Evolutionary conservation across 116 monocot genomes (phyloP).

Genomic region (Posidonia oceanica): DNA sequence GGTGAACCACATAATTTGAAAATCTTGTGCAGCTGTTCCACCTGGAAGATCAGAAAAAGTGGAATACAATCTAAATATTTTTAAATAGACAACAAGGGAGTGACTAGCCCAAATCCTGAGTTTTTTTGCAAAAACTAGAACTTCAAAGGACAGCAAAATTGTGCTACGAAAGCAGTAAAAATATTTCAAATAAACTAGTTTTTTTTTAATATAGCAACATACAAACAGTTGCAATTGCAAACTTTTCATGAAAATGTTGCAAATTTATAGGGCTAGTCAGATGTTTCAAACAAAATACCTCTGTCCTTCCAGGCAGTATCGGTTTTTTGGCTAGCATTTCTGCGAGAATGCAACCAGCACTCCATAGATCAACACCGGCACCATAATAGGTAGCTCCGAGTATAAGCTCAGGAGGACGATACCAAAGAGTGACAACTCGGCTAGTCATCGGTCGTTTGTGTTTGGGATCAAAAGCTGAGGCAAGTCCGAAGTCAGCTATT

Average conservation of each 20-base stretch:
- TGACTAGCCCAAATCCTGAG: not conserved
- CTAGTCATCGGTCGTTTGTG: slow-evolving; percentile 53
- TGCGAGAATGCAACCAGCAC: slow-evolving; percentile 77
- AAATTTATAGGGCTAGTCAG: too few relatives aligned
- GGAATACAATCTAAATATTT: not conserved
- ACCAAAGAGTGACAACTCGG: slow-evolving; percentile 70
- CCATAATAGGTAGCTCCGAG: slow-evolving; percentile 63
- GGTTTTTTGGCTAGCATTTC: slow-evolving; percentile 58
- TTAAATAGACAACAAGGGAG: not conserved
- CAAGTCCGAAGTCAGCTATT: slow-evolving; percentile 72
- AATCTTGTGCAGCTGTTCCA: slow-evolving; percentile 87
- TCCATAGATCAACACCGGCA: slow-evolving; percentile 70
- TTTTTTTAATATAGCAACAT: too few relatives aligned
- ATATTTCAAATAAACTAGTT: too few relatives aligned
- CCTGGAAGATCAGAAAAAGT: slow-evolving; percentile 21
- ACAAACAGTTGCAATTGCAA: too few relatives aligned
- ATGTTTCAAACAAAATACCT: slow-evolving; percentile 20
- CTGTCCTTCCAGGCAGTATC: slow-evolving; percentile 70
- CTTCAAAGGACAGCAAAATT: too few relatives aligned
- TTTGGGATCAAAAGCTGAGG: slow-evolving; percentile 36
- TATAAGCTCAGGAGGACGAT: slow-evolving; percentile 68
- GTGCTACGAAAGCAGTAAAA: too few relatives aligned
- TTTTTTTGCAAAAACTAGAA: not conserved
- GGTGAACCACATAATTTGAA: slow-evolving; percentile 93
- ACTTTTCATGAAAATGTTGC: too few relatives aligned